These are phyloP conservation scores for Pyracantha coccinea DNA, from an alignment of 331 rosid genomes.

Conservation along the genomic window DNA sequence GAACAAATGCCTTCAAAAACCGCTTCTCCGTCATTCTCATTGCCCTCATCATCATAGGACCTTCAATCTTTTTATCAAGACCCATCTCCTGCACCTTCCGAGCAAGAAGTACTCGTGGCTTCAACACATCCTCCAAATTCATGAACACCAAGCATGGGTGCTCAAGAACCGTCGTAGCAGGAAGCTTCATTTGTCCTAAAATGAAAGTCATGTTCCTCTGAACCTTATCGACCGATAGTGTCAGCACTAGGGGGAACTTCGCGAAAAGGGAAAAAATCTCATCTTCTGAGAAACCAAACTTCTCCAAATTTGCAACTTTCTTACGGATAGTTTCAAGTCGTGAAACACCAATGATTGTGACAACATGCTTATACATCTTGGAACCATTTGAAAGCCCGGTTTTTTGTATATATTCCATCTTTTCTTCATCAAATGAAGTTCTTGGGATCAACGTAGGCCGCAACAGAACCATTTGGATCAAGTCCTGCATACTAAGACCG, in stretches of 20 bases:
- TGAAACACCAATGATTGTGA: slow-evolving; percentile 61
- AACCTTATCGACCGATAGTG: slow-evolving; percentile 67
- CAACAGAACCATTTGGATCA: slow-evolving; percentile 44
- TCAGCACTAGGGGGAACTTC: slow-evolving; percentile 39
- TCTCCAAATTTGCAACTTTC: slow-evolving; percentile 47
- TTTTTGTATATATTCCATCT: slow-evolving; percentile 49
- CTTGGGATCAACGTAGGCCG: slow-evolving; percentile 64
- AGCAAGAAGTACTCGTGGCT: slow-evolving; percentile 50
- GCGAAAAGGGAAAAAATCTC: slow-evolving; percentile 54
- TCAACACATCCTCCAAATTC: slow-evolving; percentile 56
- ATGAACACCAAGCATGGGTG: slow-evolving; percentile 42
- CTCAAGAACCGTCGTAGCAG: slow-evolving; percentile 37
- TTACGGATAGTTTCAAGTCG: slow-evolving; percentile 52
- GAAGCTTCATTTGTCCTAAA: slow-evolving; percentile 56
- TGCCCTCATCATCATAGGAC: slow-evolving; percentile 19
- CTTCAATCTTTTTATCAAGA: slow-evolving; percentile 15
- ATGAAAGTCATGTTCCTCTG: slow-evolving; percentile 85
- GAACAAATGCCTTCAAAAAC: slow-evolving; percentile 43
- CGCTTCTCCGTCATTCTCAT: slow-evolving; percentile 69
- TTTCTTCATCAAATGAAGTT: slow-evolving; percentile 64
- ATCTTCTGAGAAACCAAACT: slow-evolving; percentile 56
- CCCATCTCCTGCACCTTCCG: slow-evolving; percentile 54
- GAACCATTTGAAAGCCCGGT: slow-evolving; percentile 40
- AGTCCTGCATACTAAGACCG: slow-evolving; percentile 49
- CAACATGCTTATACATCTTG: slow-evolving; percentile 62